Conservation (phyloP, 345 rosid genomes). For the Raphanus raphanistrum region DNA sequence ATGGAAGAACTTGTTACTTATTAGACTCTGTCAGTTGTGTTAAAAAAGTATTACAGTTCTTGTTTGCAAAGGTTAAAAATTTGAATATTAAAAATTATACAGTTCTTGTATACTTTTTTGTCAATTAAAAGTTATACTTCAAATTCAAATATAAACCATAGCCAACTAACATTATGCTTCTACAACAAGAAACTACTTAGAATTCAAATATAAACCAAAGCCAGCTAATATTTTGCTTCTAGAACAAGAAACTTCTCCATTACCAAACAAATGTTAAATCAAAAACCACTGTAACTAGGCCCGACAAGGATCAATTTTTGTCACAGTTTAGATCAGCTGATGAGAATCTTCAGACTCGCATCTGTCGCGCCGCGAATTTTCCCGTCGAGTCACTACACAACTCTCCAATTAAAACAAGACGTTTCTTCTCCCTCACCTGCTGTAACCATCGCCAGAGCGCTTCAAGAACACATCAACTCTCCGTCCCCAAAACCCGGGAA, state of each 20-base stretch:
- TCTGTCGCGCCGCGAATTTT: not conserved
- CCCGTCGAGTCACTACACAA: constrained; percentile 17
- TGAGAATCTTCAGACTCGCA: constrained; percentile 18
- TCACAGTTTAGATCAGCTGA: not conserved
- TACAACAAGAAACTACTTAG: not conserved
- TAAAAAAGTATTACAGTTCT: not conserved
- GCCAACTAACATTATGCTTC: not conserved
- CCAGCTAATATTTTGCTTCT: not conserved
- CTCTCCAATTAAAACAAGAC: constrained; percentile 7
- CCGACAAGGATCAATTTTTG: constrained; percentile 6
- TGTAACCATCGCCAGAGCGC: constrained; percentile 47
- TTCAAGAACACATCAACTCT: constrained; percentile 70
- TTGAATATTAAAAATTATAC: not conserved
- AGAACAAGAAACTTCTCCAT: not conserved
- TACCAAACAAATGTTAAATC: not conserved
- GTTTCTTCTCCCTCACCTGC: constrained; percentile 36
- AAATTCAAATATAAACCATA: not conserved
- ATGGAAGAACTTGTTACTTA: not conserved
- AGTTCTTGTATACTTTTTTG: too few relatives aligned
- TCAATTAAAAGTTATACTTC: not conserved
- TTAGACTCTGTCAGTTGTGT: not conserved
- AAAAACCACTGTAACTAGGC: not conserved
- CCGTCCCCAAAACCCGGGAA: constrained; percentile 56
- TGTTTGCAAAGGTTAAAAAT: not conserved
- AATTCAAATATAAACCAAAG: not conserved